Evolutionary conservation across 345 rosid genomes (phyloP).

Genomic region (Lumnitzera racemosa): DNA sequence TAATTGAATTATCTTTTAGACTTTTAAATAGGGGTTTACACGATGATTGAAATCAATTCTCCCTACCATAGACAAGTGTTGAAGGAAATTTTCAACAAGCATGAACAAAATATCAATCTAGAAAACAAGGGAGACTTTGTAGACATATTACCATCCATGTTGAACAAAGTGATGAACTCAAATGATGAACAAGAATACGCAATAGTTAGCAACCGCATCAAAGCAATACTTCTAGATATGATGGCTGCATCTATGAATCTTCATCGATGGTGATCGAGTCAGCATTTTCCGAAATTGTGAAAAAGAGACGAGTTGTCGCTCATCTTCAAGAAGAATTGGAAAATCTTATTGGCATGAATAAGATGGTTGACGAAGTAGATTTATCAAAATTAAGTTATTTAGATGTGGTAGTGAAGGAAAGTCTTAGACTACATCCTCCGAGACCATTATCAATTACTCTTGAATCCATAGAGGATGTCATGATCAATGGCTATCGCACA

Average conservation of each 20-base stretch:
- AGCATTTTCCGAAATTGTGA: constrained; percentile 17
- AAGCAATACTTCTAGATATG: constrained; percentile 21
- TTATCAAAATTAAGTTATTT: constrained; percentile 3
- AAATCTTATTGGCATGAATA: constrained; percentile 15
- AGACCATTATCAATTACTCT: background rate
- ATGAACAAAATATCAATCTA: background rate
- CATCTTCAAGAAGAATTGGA: constrained; percentile 20
- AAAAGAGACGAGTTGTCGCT: constrained; percentile 15
- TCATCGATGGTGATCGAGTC: constrained; percentile 14
- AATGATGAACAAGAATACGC: background rate
- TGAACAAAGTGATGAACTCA: background rate
- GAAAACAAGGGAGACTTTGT: constrained; percentile 1
- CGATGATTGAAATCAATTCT: background rate
- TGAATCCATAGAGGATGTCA: too few relatives aligned
- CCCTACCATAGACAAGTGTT: background rate
- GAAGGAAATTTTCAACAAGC: constrained; percentile 2
- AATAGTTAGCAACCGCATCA: constrained; percentile 9
- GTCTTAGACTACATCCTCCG: constrained; percentile 9
- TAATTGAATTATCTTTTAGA: too few relatives aligned
- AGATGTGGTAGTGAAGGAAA: constrained; percentile 15
- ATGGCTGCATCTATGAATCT: constrained; percentile 15
- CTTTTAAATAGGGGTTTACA: background rate
- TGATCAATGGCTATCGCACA: background rate
- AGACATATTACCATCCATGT: background rate
- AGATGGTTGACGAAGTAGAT: constrained; percentile 20